Conservation (phyloP, 169 alveolate species). For the Eimeria tenella region DNA sequence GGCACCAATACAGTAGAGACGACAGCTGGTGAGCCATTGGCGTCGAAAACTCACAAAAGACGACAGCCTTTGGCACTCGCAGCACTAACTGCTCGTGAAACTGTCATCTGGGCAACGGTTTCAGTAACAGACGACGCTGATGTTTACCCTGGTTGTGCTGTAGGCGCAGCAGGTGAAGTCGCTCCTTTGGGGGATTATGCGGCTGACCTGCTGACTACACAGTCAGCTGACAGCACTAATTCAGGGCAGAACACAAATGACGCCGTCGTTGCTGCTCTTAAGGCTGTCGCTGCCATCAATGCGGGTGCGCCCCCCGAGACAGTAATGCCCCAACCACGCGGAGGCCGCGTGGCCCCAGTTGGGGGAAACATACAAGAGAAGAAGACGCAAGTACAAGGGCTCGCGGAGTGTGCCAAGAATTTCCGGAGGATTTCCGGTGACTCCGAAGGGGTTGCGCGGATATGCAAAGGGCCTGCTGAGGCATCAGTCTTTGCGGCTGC, state of each 20-base stretch:
- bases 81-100: too few species aligned
- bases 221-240: neutral
- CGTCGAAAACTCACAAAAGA: too few species aligned
- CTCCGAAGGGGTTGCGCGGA: neutral
- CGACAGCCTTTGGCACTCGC: too few species aligned
- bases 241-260: neutral
- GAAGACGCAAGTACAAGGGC: neutral
- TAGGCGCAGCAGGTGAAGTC: too few species aligned
- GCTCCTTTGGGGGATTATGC: too few species aligned
- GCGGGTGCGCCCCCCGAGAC: neutral
- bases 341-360: neutral
- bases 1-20: too few species aligned
- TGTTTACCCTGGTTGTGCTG: too few species aligned
- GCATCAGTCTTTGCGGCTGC: neutral
- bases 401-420: neutral
- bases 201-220: neutral
- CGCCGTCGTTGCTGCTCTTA: neutral
- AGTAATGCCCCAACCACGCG: neutral
- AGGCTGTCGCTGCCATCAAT: neutral
- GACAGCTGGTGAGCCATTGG: too few species aligned
- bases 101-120: too few species aligned
- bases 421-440: neutral
- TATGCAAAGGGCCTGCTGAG: neutral
- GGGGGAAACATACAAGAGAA: neutral
- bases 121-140: too few species aligned